A percentile compares a stretch with the other conserved stretches of the same genome.
Conservation (phyloP, 805 yeast species). For the Wickerhamiella domercqiae region DNA sequence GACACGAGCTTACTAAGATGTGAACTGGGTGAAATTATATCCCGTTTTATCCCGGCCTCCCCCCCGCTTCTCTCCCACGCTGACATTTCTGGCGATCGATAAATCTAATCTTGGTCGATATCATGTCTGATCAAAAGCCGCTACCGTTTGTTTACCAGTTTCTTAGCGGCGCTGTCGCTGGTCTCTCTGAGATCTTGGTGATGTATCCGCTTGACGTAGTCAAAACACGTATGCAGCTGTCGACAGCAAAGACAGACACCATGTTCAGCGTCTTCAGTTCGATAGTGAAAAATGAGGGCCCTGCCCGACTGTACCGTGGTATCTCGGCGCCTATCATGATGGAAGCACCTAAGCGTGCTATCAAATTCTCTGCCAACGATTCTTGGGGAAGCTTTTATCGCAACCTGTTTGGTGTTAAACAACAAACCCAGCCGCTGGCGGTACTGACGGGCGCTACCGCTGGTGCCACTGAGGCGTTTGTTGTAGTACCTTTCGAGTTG, state of each 20-base stretch:
- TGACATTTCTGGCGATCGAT: neutral
- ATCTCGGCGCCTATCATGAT: constrained; percentile 90
- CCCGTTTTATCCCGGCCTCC: no score
- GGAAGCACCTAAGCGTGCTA: constrained; percentile 99
- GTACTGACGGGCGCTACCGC: constrained; percentile 94
- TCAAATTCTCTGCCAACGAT: constrained; percentile 95
- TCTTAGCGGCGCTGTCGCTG: constrained; percentile 86
- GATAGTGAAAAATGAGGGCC: constrained; percentile 77
- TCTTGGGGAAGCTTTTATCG: constrained; percentile 84
- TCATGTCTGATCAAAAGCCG: neutral
- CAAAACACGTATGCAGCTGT: constrained; percentile 89
- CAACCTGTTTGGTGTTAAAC: constrained; percentile 46
- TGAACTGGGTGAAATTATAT: no score
- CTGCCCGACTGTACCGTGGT: constrained; percentile 74
- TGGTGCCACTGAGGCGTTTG: constrained; percentile 92
- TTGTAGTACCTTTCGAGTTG: constrained; percentile 94
- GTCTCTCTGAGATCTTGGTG: constrained; percentile 85
- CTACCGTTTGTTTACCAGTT: constrained; percentile 88
- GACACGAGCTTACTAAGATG: no score
- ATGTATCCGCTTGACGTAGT: constrained; percentile 97
- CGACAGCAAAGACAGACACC: constrained; percentile 42
- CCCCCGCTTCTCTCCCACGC: neutral
- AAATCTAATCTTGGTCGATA: no score
- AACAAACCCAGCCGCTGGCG: constrained; percentile 70
- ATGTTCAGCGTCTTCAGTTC: constrained; percentile 71